phyloP scores from a whole-genome alignment of 169 alveolate genomes.

The Theileria annulata region DNA sequence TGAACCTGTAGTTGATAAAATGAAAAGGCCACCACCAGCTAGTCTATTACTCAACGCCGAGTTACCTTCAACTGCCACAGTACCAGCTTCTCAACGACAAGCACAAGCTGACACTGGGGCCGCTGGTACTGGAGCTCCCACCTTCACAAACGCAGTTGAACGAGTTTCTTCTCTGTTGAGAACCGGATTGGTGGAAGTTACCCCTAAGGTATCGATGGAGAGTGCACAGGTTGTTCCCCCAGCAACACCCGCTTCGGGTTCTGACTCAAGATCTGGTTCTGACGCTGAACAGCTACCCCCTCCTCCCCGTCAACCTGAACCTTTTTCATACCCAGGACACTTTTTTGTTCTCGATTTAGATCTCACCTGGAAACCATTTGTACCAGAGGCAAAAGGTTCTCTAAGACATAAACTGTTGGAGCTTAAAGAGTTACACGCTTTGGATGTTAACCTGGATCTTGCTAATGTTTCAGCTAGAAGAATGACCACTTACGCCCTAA shows the following conservation, averaged over 20 bases:
- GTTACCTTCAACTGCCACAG: background rate
- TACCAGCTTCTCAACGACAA: background rate
- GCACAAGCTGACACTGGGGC: background rate
- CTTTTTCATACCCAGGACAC: conserved; percentile 2
- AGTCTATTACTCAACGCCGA: background rate
- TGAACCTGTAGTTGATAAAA: background rate
- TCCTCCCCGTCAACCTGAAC: background rate
- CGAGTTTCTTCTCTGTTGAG: background rate
- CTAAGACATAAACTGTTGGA: background rate
- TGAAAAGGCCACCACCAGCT: background rate
- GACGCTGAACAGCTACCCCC: background rate
- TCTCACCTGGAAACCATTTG: conserved; percentile 7
- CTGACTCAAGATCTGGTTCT: background rate
- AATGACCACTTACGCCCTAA: background rate
- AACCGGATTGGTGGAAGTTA: background rate
- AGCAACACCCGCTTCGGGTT: background rate
- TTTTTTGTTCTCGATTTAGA: conserved; percentile 2
- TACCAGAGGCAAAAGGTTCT: background rate
- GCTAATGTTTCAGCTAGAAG: conserved; percentile 2
- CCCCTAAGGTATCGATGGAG: background rate
- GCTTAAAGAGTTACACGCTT: background rate
- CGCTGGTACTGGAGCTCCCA: background rate
- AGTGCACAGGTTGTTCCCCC: background rate
- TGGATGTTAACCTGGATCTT: conserved; percentile 4
- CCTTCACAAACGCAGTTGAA: background rate